A percentile compares a stretch with the other conserved stretches of the same genome.
Conservation (phyloP, 2,329 filamentous ascomycete genomes). For the Diaporthe velutina region DNA sequence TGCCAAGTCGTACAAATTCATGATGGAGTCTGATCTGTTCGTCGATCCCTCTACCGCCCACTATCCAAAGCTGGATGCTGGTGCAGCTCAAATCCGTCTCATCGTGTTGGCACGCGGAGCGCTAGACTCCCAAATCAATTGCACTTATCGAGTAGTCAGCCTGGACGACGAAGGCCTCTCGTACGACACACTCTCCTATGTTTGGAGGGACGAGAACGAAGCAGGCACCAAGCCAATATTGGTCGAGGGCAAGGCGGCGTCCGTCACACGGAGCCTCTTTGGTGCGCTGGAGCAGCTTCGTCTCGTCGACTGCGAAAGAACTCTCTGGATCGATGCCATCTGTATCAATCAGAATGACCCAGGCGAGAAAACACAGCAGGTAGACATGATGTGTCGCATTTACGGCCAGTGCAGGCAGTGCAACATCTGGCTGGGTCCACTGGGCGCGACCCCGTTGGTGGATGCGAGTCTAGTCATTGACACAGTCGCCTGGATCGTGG, state of each 20-base stretch:
- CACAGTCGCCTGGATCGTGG: not conserved
- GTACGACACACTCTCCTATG: not conserved
- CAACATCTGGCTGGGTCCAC: not conserved
- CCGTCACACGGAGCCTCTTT: not conserved
- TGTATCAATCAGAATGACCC: not conserved
- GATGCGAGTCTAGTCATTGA: not conserved
- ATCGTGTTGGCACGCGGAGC: not conserved
- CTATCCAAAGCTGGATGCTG: not conserved
- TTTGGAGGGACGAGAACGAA: not conserved
- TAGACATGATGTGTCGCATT: not conserved
- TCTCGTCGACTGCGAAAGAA: not conserved
- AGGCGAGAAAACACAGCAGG: not conserved
- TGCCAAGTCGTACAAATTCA: not conserved
- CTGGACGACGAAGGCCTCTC: not conserved
- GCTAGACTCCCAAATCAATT: not conserved
- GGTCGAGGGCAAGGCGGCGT: not conserved
- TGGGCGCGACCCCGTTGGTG: not conserved
- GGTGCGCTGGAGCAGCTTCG: conserved; percentile 15
- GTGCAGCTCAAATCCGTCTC: not conserved
- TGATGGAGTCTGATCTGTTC: not conserved
- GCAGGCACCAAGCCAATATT: not conserved
- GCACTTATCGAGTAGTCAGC: not conserved
- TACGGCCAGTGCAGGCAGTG: not conserved
- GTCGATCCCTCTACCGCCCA: not conserved
- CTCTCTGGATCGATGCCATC: not conserved